Conservation (phyloP, 2,329 filamentous ascomycete genomes). For the Davidsoniella australis region DNA sequence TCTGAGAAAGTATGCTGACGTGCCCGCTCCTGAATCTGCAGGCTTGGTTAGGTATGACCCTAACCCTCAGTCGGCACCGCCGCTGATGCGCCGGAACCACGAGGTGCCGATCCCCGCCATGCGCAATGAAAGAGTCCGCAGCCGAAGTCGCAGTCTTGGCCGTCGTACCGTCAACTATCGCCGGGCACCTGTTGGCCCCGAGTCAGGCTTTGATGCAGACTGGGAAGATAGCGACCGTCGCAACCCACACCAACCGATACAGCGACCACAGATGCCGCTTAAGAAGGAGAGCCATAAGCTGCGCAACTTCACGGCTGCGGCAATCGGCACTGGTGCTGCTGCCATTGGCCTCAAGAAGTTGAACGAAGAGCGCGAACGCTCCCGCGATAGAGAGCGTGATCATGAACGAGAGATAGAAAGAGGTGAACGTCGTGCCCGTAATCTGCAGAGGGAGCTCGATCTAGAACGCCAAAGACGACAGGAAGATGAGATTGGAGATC, state of each 20-base stretch:
- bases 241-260: too few species aligned
- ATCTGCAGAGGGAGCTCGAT: too few species aligned
- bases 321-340: conserved; percentile 39
- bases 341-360: conserved; percentile 47
- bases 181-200: conserved; percentile 13
- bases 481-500: too few species aligned
- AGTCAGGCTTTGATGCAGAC: conserved; percentile 3
- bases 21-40: background rate
- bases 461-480: too few species aligned
- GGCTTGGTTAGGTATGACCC: conserved; percentile 1
- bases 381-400: conserved; percentile 4
- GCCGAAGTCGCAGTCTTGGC: background rate
- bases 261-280: background rate
- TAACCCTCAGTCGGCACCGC: conserved; percentile 1
- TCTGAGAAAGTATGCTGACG: background rate
- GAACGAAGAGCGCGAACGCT: conserved; percentile 22
- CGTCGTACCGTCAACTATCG: conserved; percentile 10
- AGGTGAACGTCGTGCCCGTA: too few species aligned
- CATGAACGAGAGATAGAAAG: background rate
- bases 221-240: conserved; percentile 18
- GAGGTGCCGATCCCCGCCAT: background rate
- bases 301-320: conserved; percentile 37
- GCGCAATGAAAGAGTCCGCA: background rate
- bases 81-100: background rate
- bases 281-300: conserved; percentile 35